phyloP scores from a whole-genome alignment of 768 basidiomycete species.

The Auricularia sp. region DNA sequence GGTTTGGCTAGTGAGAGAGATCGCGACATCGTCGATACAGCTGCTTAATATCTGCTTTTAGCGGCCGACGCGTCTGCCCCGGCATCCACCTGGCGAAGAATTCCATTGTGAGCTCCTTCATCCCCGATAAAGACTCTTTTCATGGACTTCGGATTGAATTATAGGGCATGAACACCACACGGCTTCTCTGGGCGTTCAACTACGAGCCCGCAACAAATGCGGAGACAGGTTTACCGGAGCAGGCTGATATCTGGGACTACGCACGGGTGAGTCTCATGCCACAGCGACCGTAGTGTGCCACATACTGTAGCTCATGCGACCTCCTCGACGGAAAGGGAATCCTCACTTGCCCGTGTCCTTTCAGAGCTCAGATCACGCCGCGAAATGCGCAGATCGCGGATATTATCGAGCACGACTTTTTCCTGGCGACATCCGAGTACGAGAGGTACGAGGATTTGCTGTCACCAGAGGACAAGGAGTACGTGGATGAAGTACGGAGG shows the following conservation, averaged over 20 bases:
- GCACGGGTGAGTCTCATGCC: not conserved
- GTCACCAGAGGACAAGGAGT: not conserved
- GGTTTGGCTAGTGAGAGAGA: too few relatives aligned
- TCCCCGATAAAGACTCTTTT: too few relatives aligned
- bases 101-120: conserved; percentile 8
- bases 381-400: not conserved
- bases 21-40: too few relatives aligned
- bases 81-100: conserved; percentile 16
- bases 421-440: not conserved
- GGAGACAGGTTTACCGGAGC: conserved; percentile 3
- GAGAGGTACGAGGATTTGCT: not conserved
- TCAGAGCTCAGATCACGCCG: not conserved
- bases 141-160: too few relatives aligned
- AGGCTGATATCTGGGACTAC: not conserved
- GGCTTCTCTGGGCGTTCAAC: conserved; percentile 23
- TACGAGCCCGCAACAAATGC: conserved; percentile 13
- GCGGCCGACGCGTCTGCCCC: conserved; percentile 15
- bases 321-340: not conserved
- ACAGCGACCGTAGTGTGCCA: not conserved
- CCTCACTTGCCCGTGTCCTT: not conserved
- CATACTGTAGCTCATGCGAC: not conserved
- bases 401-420: not conserved
- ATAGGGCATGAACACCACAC: conserved; percentile 18
- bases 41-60: too few relatives aligned
- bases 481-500: not conserved